Evolutionary conservation across 2,329 filamentous ascomycete genomes (phyloP).

Genomic region (Sphaerulina musiva): DNA sequence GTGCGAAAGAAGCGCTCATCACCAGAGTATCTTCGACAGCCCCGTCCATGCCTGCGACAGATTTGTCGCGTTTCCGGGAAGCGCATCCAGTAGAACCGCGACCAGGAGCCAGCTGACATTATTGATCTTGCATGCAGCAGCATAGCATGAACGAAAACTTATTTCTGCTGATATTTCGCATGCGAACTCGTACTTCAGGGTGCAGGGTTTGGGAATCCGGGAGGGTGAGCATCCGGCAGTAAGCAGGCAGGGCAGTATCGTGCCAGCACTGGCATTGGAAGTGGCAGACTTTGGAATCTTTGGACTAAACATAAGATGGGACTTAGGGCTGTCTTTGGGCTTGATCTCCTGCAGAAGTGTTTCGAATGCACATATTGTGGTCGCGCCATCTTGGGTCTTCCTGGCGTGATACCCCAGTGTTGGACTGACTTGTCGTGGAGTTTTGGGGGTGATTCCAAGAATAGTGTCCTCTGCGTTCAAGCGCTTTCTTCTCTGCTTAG

Average conservation of each 20-base stretch:
- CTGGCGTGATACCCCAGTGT: conserved; percentile 9
- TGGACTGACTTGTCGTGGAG: neutral
- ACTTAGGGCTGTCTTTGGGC: neutral
- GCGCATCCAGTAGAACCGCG: conserved; percentile 16
- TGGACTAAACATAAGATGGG: neutral
- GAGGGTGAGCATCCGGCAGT: conserved; percentile 5
- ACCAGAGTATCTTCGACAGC: conserved; percentile 10
- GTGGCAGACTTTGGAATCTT: neutral
- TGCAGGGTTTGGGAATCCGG: conserved; percentile 1
- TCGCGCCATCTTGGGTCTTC: conserved; percentile 3
- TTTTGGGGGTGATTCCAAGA: neutral
- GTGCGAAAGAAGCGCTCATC: conserved; percentile 7
- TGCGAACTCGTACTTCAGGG: neutral
- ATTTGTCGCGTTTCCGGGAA: conserved; percentile 11
- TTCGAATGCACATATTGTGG: conserved; percentile 10
- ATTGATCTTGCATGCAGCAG: neutral
- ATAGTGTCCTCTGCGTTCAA: conserved; percentile 12
- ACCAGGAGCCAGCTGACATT: conserved; percentile 20
- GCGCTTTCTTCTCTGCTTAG: conserved; percentile 5
- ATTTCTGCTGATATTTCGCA: neutral
- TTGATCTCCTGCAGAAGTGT: neutral
- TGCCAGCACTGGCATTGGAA: neutral
- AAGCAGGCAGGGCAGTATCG: neutral
- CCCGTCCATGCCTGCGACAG: conserved; percentile 1
- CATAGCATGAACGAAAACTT: neutral